Conservation (phyloP, 2,329 filamentous ascomycete species). For the Cladophialophora chaetospira region DNA sequence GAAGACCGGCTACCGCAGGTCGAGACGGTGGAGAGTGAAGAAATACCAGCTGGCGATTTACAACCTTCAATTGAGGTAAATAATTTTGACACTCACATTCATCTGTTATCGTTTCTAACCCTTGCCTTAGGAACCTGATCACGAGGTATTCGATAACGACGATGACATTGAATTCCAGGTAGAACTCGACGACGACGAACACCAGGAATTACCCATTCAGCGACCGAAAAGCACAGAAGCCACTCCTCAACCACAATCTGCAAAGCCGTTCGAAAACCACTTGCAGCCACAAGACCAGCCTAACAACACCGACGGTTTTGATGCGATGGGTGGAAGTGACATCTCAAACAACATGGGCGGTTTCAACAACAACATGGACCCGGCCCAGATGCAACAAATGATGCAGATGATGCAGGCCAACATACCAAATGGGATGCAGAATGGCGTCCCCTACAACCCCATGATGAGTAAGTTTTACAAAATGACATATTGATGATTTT, state of each 20-base stretch:
- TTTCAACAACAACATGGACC: slow-evolving; percentile 61
- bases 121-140: slow-evolving; percentile 19
- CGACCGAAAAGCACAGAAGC: slow-evolving; percentile 15
- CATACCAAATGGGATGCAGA: slow-evolving; percentile 36
- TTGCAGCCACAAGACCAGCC: slow-evolving; percentile 13
- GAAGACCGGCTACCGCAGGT: slow-evolving; percentile 25
- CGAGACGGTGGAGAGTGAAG: slow-evolving; percentile 27
- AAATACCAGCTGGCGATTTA: slow-evolving; percentile 16
- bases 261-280: slow-evolving; percentile 5
- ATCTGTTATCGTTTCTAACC: not conserved
- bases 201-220: slow-evolving; percentile 22
- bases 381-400: slow-evolving; percentile 71
- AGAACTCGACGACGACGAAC: slow-evolving; percentile 31
- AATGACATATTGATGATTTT: slow-evolving; percentile 68
- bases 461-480: slow-evolving; percentile 75
- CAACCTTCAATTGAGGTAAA: slow-evolving; percentile 30
- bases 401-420: slow-evolving; percentile 64
- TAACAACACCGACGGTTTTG: not conserved
- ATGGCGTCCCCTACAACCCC: slow-evolving; percentile 40
- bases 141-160: slow-evolving; percentile 25
- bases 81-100: not conserved
- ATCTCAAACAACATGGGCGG: slow-evolving; percentile 56
- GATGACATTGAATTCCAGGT: slow-evolving; percentile 34
- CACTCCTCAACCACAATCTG: slow-evolving; percentile 14
- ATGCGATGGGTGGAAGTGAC: slow-evolving; percentile 38